Base-by-base conservation (phyloP, 176 grass and related monocot species). In the Aegilops speltoides region DNA sequence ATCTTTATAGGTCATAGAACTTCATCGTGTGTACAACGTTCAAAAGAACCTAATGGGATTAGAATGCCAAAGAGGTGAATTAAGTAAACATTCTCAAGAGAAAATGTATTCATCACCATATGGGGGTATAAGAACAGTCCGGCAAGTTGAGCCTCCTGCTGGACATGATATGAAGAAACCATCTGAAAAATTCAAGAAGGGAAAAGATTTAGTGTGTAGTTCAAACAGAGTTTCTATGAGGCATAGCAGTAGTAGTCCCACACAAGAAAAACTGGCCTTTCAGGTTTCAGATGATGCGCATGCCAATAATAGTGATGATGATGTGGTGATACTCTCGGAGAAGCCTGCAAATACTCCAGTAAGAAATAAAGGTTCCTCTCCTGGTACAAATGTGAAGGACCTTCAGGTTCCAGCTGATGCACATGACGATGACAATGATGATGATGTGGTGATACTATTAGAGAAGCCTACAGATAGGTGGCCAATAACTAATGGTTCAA, bases 21-120 rank as follows among this genome's bases (percentile, higher is more conserved):
- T 98, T 78, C 95, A 95, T 61, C 86, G 83, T 46, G 68, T 98
- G 78, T 95, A 98, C 83, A 92, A 87, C 85, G 90, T 80, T 89
- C 93, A 98, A 88, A 98, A 93, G 32, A 81, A 95, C 45, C 50
- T 89, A 89, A 95, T 90, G 95, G 79, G 83, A 77, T 77, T 54
- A 56, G 84, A 83, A 25, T 92, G 74, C 62, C 83, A 73, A 84
- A 85, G 63, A 52, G 77, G 45, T 67, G 80, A 88, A 57, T 75
- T 90, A 28, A 81, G 68, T 67, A 73, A 50, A 80, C 79, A 52
- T 83, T 77, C 77, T 71, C 71, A 82, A 56, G 82, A 72, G 79
- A 91, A 63, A 38, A 79, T 80, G 25, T 91, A 84, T 82, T 61
- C 84, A 82, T 89, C 88, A 74, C 77, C 79, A 79, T 77, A 62